Conservation (phyloP, 139 green algal species). For the Pseudopediastrum boryanum region DNA sequence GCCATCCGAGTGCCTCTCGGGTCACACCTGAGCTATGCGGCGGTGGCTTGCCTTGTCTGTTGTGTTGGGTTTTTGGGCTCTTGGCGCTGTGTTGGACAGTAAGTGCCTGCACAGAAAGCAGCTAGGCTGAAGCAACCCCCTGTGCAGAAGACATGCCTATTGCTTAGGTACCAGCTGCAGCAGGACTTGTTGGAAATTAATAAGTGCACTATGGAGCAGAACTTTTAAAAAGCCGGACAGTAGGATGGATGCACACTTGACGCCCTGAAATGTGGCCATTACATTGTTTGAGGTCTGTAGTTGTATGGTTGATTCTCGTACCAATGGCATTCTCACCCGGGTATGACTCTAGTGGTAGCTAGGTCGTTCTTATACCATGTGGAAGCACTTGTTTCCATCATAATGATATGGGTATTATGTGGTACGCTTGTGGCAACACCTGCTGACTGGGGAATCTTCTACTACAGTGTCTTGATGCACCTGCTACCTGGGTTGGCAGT, state of each 20-base stretch:
- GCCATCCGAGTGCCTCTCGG: not conserved
- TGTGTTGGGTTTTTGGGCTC: not conserved
- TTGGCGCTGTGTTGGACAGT: not conserved
- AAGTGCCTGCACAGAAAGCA: not conserved
- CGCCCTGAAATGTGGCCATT: no score
- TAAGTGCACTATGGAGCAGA: no score
- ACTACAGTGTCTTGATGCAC: constrained; percentile 68
- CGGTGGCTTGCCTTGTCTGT: not conserved
- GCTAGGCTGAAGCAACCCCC: no score
- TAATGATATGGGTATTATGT: not conserved
- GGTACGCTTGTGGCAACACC: not conserved
- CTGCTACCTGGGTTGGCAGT: constrained; percentile 71
- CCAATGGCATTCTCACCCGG: not conserved
- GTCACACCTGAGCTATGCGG: not conserved
- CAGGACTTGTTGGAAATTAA: no score
- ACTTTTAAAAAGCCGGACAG: no score
- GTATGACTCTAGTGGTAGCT: not conserved
- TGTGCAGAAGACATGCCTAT: no score
- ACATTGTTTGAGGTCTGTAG: no score
- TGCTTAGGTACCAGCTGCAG: no score
- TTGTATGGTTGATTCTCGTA: no score
- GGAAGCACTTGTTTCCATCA: not conserved
- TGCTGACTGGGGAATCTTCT: not conserved
- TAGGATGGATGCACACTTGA: no score
- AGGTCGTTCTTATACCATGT: not conserved